phyloP scores from a whole-genome alignment of 306 rosid species.

The Fragaria ananassa region DNA sequence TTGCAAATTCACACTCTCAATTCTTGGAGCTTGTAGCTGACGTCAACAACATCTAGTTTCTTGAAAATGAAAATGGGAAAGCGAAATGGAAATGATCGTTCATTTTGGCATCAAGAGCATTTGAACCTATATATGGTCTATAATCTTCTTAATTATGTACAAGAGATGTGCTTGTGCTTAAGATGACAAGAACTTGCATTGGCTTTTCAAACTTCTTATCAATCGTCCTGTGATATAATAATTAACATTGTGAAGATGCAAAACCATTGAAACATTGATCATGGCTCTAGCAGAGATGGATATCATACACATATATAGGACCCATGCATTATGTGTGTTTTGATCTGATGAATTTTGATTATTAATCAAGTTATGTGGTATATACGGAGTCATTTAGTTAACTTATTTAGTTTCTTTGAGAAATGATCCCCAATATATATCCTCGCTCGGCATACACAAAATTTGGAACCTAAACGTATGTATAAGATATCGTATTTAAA shows the following conservation, averaged over 20 bases:
- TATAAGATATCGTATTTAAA: no score
- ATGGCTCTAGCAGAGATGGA: neutral
- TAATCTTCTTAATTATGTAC: neutral
- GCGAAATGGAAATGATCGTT: no score
- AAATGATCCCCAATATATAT: no score
- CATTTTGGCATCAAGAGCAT: neutral
- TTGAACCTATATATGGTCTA: neutral
- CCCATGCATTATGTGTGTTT: neutral
- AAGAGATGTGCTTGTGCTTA: neutral
- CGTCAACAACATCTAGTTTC: neutral
- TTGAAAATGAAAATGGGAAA: neutral
- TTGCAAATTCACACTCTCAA: constrained; percentile 20
- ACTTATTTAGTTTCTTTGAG: no score
- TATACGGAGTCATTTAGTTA: no score
- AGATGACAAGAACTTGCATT: neutral
- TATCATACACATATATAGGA: neutral
- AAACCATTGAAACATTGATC: neutral
- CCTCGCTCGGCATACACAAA: no score
- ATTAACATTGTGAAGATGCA: neutral
- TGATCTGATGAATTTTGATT: neutral
- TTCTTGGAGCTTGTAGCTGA: constrained; percentile 22
- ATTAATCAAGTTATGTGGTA: neutral
- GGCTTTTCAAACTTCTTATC: constrained; percentile 9
- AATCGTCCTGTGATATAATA: neutral
- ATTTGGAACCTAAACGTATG: no score